phyloP scores from a whole-genome alignment of 2,329 filamentous ascomycete species.

The Fusarium anthophilum region DNA sequence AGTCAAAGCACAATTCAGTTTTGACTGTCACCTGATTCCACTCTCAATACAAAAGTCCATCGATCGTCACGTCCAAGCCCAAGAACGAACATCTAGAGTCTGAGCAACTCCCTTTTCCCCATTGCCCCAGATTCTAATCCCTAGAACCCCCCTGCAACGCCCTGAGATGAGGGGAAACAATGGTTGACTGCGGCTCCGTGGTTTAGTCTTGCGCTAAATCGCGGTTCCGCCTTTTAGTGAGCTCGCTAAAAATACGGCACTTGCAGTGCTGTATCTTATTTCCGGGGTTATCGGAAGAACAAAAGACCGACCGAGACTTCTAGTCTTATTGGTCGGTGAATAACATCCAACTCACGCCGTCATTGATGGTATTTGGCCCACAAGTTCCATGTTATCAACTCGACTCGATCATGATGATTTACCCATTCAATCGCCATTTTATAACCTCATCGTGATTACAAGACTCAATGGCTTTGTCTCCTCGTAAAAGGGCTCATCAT shows the following conservation, averaged over 20 bases:
- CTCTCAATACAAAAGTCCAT: not conserved
- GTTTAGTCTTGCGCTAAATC: slow-evolving; percentile 37
- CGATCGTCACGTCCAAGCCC: not conserved
- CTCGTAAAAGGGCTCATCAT: not conserved
- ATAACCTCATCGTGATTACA: not conserved
- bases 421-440: slow-evolving; percentile 9
- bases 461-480: not conserved
- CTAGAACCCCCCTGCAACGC: not conserved
- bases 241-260: not conserved
- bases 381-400: slow-evolving; percentile 1
- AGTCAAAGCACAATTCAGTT: not conserved
- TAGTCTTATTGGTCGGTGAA: not conserved
- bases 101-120: slow-evolving; percentile 8
- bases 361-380: slow-evolving; percentile 20
- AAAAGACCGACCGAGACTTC: not conserved
- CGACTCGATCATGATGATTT: slow-evolving; percentile 8
- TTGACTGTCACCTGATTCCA: not conserved
- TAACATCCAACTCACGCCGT: slow-evolving; percentile 10
- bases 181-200: slow-evolving; percentile 39
- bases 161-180: slow-evolving; percentile 32
- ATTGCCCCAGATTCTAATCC: slow-evolving; percentile 9
- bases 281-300: slow-evolving; percentile 7
- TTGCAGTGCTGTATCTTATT: not conserved
- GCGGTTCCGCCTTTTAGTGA: slow-evolving; percentile 41
- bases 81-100: not conserved